Conservation (phyloP, 2,329 filamentous ascomycete species). For the Aspergillus sp. region DNA sequence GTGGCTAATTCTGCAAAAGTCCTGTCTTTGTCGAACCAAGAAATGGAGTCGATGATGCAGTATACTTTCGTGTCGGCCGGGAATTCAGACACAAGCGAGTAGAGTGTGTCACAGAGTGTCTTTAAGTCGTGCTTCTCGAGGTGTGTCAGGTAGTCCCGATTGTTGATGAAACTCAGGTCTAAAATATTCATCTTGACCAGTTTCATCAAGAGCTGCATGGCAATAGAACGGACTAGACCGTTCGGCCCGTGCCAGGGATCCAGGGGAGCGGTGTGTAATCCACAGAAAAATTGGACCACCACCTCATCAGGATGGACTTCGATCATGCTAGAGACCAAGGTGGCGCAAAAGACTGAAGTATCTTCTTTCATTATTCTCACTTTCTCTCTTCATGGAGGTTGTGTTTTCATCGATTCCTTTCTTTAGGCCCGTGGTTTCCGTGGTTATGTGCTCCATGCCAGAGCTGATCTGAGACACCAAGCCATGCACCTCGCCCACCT, state of each 20-base stretch:
- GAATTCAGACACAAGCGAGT: background rate
- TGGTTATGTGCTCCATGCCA: too few species aligned
- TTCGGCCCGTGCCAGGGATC: background rate
- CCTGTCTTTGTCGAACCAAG: background rate
- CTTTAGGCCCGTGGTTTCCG: too few species aligned
- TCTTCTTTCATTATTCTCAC: too few species aligned
- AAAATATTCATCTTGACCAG: background rate
- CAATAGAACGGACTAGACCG: background rate
- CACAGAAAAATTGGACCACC: background rate
- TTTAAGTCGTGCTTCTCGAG: background rate
- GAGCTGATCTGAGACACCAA: too few species aligned
- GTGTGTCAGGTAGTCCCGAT: background rate
- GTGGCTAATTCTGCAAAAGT: too few species aligned
- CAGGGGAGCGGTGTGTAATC: background rate
- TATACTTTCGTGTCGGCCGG: background rate
- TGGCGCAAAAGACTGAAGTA: background rate
- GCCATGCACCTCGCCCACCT: too few species aligned
- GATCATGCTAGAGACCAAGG: background rate
- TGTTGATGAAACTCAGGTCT: background rate
- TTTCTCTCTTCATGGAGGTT: too few species aligned
- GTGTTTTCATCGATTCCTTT: too few species aligned
- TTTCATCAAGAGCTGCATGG: background rate
- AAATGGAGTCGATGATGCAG: background rate
- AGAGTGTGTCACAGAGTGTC: background rate
- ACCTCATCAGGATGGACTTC: background rate